A percentile compares a stretch with the other conserved stretches of the same genome.
phyloP scores from a whole-genome alignment of 768 basidiomycete species.

The Phanerochaete carnosa region DNA sequence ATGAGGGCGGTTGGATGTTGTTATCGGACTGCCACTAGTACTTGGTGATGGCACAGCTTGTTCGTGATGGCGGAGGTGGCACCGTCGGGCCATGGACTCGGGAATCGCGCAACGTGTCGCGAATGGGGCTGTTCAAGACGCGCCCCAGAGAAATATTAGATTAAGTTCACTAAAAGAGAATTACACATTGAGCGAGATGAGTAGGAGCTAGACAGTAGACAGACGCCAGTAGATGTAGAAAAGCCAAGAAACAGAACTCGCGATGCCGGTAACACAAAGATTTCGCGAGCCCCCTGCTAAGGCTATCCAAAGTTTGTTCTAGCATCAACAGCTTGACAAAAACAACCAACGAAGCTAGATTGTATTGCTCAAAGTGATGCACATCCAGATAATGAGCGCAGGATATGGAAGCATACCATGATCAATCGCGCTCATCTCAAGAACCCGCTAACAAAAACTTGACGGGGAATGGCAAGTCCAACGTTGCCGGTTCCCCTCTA shows the following conservation, averaged over 20 bases:
- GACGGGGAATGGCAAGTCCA: too few species aligned
- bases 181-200: not conserved
- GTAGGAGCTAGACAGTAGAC: not conserved
- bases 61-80: not conserved
- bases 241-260: constrained; percentile 6
- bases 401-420: not conserved
- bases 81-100: not conserved
- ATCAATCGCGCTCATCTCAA: not conserved
- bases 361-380: constrained; percentile 14
- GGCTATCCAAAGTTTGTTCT: constrained; percentile 1
- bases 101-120: not conserved
- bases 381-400: not conserved
- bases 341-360: constrained; percentile 3
- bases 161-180: not conserved
- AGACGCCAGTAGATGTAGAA: not conserved
- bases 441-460: too few species aligned
- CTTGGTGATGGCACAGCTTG: not conserved
- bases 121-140: too few species aligned
- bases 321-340: constrained; percentile 12
- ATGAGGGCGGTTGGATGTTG: too few species aligned
- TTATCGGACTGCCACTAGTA: not conserved
- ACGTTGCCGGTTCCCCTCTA: too few species aligned
- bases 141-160: too few species aligned
- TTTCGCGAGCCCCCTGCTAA: constrained; percentile 5
- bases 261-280: not conserved